Evolutionary conservation across 306 rosid species (phyloP).

Genomic region (Rosa lucieae): DNA sequence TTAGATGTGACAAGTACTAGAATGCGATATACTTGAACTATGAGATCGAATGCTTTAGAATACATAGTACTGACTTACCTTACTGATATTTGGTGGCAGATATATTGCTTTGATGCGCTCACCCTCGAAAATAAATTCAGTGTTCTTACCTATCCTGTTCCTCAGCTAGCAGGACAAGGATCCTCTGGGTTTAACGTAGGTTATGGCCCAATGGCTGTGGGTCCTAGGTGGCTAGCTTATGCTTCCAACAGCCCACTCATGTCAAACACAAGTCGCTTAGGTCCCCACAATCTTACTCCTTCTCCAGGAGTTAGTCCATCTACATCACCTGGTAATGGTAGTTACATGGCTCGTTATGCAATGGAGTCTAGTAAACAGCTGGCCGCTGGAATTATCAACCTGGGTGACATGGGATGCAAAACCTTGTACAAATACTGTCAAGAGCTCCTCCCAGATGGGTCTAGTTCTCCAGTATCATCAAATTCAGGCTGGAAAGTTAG

Average conservation of each 20-base stretch:
- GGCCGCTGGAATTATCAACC: slow-evolving; percentile 67
- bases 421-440: slow-evolving; percentile 62
- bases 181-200: slow-evolving; percentile 70
- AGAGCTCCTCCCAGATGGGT: slow-evolving; percentile 75
- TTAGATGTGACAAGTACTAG: slow-evolving; percentile 12
- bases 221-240: slow-evolving; percentile 97
- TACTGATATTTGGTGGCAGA: slow-evolving; percentile 55
- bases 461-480: slow-evolving; percentile 64
- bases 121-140: slow-evolving; percentile 79
- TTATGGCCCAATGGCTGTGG: slow-evolving; percentile 94
- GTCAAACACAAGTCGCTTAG: slow-evolving; percentile 61
- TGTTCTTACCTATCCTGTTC: slow-evolving; percentile 83
- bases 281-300: slow-evolving; percentile 66
- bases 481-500: slow-evolving; percentile 70
- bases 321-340: slow-evolving; percentile 69
- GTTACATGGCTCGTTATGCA: slow-evolving; percentile 77
- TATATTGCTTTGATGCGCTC: slow-evolving; percentile 79
- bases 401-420: slow-evolving; percentile 51
- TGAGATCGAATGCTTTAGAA: slow-evolving; percentile 5
- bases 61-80: slow-evolving; percentile 16
- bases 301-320: slow-evolving; percentile 76
- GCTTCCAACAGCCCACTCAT: slow-evolving; percentile 64
- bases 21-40: not conserved
- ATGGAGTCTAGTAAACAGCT: slow-evolving; percentile 84
- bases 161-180: slow-evolving; percentile 76